These are phyloP conservation scores for Triadica sebifera DNA, from an alignment of 345 rosid species.

Conservation along the genomic window DNA sequence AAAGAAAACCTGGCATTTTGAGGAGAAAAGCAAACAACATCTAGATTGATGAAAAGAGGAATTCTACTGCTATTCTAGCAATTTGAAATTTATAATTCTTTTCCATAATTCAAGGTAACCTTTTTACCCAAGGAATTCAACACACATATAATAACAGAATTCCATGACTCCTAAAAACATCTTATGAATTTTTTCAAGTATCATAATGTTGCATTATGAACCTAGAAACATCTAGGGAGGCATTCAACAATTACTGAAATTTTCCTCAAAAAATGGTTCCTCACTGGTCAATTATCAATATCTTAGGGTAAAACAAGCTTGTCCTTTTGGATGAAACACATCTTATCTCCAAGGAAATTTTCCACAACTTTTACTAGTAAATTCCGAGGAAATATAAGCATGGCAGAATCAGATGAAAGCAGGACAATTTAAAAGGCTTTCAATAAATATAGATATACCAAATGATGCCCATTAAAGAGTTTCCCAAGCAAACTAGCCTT, in stretches of 20 bases:
- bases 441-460: neutral
- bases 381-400: neutral
- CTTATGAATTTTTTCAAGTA: neutral
- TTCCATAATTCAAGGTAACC: neutral
- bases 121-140: neutral
- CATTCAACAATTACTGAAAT: neutral
- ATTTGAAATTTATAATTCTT: neutral
- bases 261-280: neutral
- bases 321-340: neutral
- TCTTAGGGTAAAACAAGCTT: neutral
- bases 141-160: neutral
- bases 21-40: conserved; percentile 17
- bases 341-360: neutral
- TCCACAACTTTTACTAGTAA: neutral
- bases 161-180: neutral
- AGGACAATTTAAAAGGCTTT: neutral
- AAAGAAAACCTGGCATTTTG: conserved; percentile 69
- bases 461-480: neutral
- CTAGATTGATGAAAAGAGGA: neutral
- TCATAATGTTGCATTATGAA: neutral
- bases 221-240: neutral
- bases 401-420: neutral
- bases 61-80: neutral
- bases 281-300: neutral
- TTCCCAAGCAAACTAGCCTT: neutral